Base-by-base conservation (phyloP, 345 rosid species). In the Theobroma cacao region DNA sequence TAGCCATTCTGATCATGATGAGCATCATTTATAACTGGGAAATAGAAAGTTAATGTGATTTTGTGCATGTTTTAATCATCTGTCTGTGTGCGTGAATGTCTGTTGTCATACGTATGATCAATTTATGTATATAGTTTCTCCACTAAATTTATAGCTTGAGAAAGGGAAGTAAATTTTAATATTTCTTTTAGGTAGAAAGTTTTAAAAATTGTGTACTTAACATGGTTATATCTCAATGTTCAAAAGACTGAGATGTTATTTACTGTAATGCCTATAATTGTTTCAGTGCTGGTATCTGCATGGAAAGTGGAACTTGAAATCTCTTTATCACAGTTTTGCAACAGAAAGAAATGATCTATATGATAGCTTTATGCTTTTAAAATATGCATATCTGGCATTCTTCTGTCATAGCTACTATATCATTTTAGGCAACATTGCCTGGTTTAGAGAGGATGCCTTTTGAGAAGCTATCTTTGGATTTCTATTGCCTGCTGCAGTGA, bases 381-480 rank as follows among this genome's bases (percentile, higher is more conserved):
- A 30, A 47, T 18, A 3, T 47, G 47, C 0, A 3, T 30, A 18
- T 47, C 59, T 47, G n/a, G 26, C 13, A 26, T 47, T 70, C 26
- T 47, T 26, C 15, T 48, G 15, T 47, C 26, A 47, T 48, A 28
- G 40, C 24, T 69, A 24, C 26, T 17, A 17, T 9, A 69, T 69
- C 12, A 48, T 69, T 69, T 63, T 28, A 18, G 58, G 56, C 74
- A 69, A 15, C 40, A 45, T 69, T 69, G 47, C 74, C 22, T 67
- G 6, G 13, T 67, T 24, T 67, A 34, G 11, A 41, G 2, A 15
- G 48, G 30, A 24, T 41, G n/a, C 50, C 72, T 66, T n/a, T 66
- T 67, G 31, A 11, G 41, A 45, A 10, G 55, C 41, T 9, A 48
- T 70, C 8, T 17, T 15, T 30, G 59, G 75, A 70, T 30, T 14